Percentiles rank a stretch among this genome's conserved stretches.
These are phyloP conservation scores for Schwanniomyces pseudopolymorphus DNA, from an alignment of 805 yeast genomes.

Conservation along the genomic window DNA sequence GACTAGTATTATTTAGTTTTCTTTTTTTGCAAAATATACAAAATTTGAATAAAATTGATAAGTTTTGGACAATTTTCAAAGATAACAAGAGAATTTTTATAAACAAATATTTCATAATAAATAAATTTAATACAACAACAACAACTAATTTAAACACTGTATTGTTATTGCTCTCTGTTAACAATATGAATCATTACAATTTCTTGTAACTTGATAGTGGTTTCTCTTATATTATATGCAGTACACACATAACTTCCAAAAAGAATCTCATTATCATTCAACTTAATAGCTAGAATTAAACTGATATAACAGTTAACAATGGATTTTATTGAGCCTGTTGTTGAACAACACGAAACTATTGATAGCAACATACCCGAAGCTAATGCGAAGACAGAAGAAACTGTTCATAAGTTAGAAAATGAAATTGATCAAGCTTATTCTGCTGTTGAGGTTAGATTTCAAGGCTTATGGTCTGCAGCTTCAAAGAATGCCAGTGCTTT, in stretches of 20 bases:
- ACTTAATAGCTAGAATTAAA: too few relatives aligned
- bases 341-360: conserved; percentile 12
- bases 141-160: too few relatives aligned
- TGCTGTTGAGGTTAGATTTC: conserved; percentile 40
- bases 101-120: too few relatives aligned
- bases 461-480: conserved; percentile 33
- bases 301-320: conserved; percentile 10
- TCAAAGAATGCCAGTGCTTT: conserved; percentile 28
- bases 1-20: too few relatives aligned
- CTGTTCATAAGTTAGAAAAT: conserved; percentile 50
- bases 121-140: too few relatives aligned
- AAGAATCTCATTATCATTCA: neutral
- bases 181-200: too few relatives aligned
- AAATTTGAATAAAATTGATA: too few relatives aligned
- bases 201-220: neutral
- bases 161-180: too few relatives aligned
- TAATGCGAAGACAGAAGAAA: conserved; percentile 46
- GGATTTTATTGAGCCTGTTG: conserved; percentile 35
- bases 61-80: too few relatives aligned
- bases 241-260: neutral
- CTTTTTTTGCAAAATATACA: too few relatives aligned
- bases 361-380: neutral
- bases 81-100: too few relatives aligned
- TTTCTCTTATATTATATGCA: neutral
- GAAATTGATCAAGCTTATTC: conserved; percentile 53